phyloP scores from a whole-genome alignment of 1,284 basidiomycete genomes.

The Meira nashicola region DNA sequence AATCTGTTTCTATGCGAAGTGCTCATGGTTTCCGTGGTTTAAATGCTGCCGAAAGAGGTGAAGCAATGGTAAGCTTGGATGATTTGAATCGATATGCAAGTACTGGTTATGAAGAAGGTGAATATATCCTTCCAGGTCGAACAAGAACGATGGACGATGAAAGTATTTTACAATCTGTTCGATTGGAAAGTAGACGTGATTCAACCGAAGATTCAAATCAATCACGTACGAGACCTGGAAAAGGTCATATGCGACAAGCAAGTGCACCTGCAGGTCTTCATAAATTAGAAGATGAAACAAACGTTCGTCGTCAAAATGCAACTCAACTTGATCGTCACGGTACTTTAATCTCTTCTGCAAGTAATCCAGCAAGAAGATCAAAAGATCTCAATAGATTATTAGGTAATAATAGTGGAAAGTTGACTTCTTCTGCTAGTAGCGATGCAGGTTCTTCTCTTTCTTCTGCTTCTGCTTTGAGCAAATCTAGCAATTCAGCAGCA shows the following conservation, averaged over 20 bases:
- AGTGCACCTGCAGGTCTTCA: not conserved
- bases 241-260: not conserved
- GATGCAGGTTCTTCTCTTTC: not conserved
- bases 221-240: too few species aligned
- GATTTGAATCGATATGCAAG: conserved; percentile 12
- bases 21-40: conserved; percentile 28
- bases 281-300: not conserved
- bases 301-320: conserved; percentile 7
- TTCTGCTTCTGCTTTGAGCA: conserved; percentile 1
- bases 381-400: conserved; percentile 38
- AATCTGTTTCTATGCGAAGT: conserved; percentile 30
- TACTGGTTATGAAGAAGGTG: conserved; percentile 27
- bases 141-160: conserved; percentile 31
- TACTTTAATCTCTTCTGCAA: conserved; percentile 33
- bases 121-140: conserved; percentile 29
- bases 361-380: conserved; percentile 33
- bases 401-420: conserved; percentile 19
- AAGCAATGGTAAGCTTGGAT: conserved; percentile 36
- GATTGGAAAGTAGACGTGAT: conserved; percentile 4
- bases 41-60: conserved; percentile 35
- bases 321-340: conserved; percentile 31
- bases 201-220: not conserved
- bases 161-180: conserved; percentile 28
- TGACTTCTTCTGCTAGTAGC: not conserved
- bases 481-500: conserved; percentile 3